A percentile compares a stretch with the other conserved stretches of the same genome.
Evolutionary conservation across 208 protist species (phyloP).

Genomic region (Endotrypanum monterogeii): DNA sequence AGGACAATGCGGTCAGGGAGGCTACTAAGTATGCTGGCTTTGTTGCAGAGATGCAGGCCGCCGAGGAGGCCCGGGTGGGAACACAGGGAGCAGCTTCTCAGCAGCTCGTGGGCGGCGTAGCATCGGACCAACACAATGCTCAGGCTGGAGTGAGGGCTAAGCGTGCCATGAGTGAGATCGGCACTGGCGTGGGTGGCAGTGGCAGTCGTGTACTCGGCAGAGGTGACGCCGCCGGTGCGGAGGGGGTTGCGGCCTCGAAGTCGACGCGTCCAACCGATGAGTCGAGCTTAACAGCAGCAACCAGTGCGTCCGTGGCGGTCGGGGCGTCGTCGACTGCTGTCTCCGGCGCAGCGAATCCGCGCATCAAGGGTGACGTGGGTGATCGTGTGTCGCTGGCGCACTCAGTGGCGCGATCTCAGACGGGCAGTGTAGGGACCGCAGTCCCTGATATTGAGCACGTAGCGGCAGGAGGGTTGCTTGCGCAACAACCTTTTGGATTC

Average conservation of each 20-base stretch:
- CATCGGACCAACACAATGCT: background rate
- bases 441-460: background rate
- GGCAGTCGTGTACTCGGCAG: background rate
- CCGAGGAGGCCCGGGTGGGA: background rate
- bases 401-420: background rate
- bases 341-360: constrained; percentile 1
- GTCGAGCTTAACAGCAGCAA: background rate
- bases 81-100: background rate
- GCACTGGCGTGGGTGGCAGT: background rate
- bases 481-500: background rate
- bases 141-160: background rate
- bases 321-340: background rate
- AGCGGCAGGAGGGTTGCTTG: background rate
- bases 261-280: background rate
- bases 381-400: background rate
- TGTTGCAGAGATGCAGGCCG: constrained; percentile 27
- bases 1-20: constrained; percentile 68
- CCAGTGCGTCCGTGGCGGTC: background rate
- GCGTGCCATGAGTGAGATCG: background rate
- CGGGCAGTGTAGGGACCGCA: background rate
- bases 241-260: background rate
- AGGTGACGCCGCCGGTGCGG: background rate
- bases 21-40: constrained; percentile 57
- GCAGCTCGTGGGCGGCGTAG: background rate
- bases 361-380: background rate